Percentiles rank a stretch among this genome's conserved stretches.
Evolutionary conservation across 75 land plant genomes (phyloP).

Genomic region (Picea glauca): DNA sequence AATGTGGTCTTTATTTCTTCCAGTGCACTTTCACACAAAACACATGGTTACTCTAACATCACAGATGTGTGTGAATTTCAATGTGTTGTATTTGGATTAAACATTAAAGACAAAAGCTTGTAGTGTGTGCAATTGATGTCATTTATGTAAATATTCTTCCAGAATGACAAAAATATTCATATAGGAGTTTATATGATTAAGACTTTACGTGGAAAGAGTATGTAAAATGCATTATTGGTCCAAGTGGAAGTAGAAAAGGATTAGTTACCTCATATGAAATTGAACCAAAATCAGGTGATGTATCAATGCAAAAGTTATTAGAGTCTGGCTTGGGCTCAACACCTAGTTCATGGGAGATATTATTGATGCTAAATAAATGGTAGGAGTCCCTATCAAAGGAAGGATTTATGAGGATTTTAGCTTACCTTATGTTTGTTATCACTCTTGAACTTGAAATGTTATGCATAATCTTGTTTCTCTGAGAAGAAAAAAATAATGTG

Average conservation of each 20-base stretch:
- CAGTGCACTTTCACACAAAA: too few relatives aligned
- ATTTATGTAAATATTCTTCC: too few relatives aligned
- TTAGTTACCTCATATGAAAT: slow-evolving; percentile 6
- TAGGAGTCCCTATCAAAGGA: slow-evolving; percentile 97
- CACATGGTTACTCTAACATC: too few relatives aligned
- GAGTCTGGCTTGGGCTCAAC: background rate
- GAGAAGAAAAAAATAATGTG: background rate
- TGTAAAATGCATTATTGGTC: slow-evolving; percentile 98
- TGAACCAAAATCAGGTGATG: slow-evolving; percentile 6
- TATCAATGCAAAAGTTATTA: background rate
- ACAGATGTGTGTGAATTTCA: too few relatives aligned
- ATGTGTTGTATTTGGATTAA: too few relatives aligned
- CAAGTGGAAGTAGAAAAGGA: slow-evolving; percentile 21
- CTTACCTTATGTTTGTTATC: background rate
- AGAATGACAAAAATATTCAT: too few relatives aligned
- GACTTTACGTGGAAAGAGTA: slow-evolving; percentile 78
- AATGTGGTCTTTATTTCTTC: too few relatives aligned
- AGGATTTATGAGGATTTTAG: slow-evolving; percentile 92
- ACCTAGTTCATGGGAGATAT: slow-evolving; percentile 12
- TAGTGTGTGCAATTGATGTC: too few relatives aligned
- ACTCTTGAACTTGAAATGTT: too few relatives aligned
- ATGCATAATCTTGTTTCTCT: background rate
- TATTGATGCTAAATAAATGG: slow-evolving; percentile 55
- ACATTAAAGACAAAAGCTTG: too few relatives aligned
- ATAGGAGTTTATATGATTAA: too few relatives aligned